Conservation (phyloP, 148 eudicot species). For the Diospyros lotus region DNA sequence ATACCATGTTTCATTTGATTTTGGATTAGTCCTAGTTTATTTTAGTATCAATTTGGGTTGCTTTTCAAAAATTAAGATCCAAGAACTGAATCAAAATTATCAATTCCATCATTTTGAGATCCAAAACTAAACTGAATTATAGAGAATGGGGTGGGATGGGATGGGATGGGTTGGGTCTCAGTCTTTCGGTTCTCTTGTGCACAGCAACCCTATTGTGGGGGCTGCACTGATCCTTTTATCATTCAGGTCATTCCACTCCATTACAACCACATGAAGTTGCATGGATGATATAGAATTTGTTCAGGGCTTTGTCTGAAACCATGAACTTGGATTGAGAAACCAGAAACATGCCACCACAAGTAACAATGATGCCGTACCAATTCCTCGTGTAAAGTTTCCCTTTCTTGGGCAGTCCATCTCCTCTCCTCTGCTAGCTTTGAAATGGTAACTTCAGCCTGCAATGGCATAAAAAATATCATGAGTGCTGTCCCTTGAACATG, state of each 20-base stretch:
- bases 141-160: background rate
- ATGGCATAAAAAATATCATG: constrained; percentile 9
- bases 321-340: background rate
- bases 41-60: too few species aligned
- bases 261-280: background rate
- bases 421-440: constrained; percentile 63
- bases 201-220: too few species aligned
- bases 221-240: background rate
- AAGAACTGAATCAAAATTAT: too few species aligned
- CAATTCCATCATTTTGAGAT: too few species aligned
- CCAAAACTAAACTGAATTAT: background rate
- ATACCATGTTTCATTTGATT: too few species aligned
- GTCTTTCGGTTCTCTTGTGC: too few species aligned
- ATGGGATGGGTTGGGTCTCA: background rate
- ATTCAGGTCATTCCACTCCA: background rate
- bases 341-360: background rate
- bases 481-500: background rate
- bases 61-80: too few species aligned
- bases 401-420: constrained; percentile 47
- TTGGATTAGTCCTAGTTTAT: too few species aligned
- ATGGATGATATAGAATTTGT: background rate
- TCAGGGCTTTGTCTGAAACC: background rate
- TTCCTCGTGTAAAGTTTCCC: constrained; percentile 54
- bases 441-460: constrained; percentile 67
- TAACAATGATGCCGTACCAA: constrained; percentile 39